phyloP scores from a whole-genome alignment of 305 asterid genomes.

The Solanum aculeatissimum region DNA sequence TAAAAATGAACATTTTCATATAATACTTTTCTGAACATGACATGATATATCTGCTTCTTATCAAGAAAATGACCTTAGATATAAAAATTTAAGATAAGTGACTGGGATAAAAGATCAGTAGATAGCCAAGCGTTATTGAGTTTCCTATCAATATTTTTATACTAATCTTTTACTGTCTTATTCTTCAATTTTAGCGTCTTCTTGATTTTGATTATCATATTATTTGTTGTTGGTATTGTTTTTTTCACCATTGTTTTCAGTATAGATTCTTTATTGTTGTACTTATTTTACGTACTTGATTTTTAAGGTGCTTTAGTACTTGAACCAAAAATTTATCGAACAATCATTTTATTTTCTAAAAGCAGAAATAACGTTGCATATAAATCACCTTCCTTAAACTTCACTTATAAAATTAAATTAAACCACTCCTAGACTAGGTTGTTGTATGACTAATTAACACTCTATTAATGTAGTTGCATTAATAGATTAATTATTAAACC shows the following conservation, averaged over 20 bases:
- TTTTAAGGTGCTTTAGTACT: neutral
- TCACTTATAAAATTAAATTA: neutral
- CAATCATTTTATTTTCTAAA: neutral
- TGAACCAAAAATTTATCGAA: neutral
- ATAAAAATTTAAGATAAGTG: neutral
- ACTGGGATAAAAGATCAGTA: neutral
- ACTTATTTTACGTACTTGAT: neutral
- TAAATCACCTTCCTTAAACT: fast-evolving
- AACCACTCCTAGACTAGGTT: neutral
- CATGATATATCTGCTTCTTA: neutral
- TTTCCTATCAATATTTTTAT: neutral
- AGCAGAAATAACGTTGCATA: neutral
- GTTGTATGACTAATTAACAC: neutral
- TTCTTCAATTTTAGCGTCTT: neutral
- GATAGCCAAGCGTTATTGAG: no score
- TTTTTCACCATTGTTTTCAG: neutral
- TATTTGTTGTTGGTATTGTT: neutral
- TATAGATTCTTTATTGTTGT: neutral
- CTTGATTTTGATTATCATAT: neutral
- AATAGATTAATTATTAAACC: neutral
- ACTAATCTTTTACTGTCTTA: neutral
- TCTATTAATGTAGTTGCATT: neutral
- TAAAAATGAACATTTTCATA: no score
- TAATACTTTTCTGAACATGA: neutral
- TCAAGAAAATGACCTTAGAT: neutral